Evolutionary conservation across 495 filamentous ascomycete species (phyloP), one percentile per base, ranked within the genome.

Genomic region (Penicillium turbatum): DNA sequence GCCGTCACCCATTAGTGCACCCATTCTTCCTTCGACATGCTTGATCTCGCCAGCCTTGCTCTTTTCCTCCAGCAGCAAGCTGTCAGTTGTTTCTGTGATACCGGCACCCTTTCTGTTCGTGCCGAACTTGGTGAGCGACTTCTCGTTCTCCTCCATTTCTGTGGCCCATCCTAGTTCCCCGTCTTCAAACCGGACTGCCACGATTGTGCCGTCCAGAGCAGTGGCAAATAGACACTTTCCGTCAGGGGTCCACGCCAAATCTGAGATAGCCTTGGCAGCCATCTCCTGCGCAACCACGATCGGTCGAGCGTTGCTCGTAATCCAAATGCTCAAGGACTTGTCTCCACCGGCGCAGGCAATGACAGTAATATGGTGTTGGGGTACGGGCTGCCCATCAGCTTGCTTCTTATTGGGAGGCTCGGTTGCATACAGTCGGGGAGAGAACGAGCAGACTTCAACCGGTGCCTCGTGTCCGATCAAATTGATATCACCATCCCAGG

Each of bases 311-410:
- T 89, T 92, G 55, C 88, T 95, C 6, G 93, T 99, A 65, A 96
- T 96, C 93, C 93, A 99, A 34, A 99, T 82, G 65, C 87, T 96
- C 30, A 99, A 67, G 0, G 91, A 88, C 66, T 96, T 97, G 66
- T 99, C 93, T 55, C 96, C 95, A 12, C 93, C 93, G 3, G 92
- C 93, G 59, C 92, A 97, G 1, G 93, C 93, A 64, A 97, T 93
- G 0, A 97, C 93, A 0, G 92, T 97, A 5, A 96, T 88, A n/a
- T 90, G 75, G 38, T 68, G 57, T 27, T 69, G 67, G 16, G 59
- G 48, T 15, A 56, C 61, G 53, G 58, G 61, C 27, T 77, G 74
- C 16, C 63, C 62, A 54, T 81, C 78, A 13, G 63, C 43, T 24
- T 67, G 54, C 32, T 67, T 53, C 63, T 79, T 77, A 54, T 75